phyloP scores from a whole-genome alignment of 1,284 basidiomycete species.

The Tremellales sp. region DNA sequence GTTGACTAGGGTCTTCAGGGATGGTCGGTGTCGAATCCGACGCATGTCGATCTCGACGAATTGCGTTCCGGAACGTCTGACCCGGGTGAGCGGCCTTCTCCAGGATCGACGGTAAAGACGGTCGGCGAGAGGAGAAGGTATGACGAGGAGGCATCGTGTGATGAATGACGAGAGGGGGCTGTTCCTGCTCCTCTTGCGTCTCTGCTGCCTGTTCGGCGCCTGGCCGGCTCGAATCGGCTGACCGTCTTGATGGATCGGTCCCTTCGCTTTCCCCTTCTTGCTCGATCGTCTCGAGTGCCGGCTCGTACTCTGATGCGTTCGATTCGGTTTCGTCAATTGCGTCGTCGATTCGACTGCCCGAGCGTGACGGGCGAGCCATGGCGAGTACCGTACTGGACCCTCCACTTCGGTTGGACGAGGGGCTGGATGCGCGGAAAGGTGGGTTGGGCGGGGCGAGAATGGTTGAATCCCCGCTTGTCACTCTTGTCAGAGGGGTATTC shows the following conservation, averaged over 20 bases:
- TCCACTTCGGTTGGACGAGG: background rate
- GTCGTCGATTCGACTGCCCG: no score
- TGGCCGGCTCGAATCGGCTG: no score
- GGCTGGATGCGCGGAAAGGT: background rate
- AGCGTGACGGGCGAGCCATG: background rate
- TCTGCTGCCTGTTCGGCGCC: background rate
- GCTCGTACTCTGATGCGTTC: background rate
- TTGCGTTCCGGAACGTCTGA: constrained; percentile 31
- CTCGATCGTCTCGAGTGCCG: background rate
- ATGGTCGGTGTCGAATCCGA: background rate
- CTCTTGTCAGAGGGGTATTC: background rate
- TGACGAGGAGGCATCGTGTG: constrained; percentile 2
- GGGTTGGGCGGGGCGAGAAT: background rate
- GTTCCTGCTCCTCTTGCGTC: background rate
- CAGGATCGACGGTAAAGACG: constrained; percentile 46
- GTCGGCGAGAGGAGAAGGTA: constrained; percentile 34
- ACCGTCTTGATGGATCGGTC: no score
- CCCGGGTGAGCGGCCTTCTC: constrained; percentile 45
- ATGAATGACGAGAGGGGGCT: background rate
- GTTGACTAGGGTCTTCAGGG: constrained; percentile 1
- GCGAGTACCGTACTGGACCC: background rate
- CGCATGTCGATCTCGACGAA: constrained; percentile 18
- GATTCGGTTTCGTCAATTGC: background rate
- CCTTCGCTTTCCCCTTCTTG: no score
- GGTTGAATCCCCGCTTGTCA: constrained; percentile 1